phyloP scores from a whole-genome alignment of 1,284 basidiomycete genomes.

The Trichosporon sp. region DNA sequence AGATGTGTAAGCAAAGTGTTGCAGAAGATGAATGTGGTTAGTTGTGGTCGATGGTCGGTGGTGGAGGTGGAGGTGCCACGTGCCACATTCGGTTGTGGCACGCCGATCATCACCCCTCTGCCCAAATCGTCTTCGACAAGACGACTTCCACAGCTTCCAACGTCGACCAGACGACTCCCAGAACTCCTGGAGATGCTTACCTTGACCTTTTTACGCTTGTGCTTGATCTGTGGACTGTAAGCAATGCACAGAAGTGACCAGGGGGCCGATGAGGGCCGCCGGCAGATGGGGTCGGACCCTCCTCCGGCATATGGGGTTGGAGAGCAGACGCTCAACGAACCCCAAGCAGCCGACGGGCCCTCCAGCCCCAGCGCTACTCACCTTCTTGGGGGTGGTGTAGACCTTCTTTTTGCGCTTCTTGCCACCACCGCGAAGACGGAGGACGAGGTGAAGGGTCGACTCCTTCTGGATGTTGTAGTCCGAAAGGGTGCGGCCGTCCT shows the following conservation, averaged over 20 bases:
- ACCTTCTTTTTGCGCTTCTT: constrained; percentile 93
- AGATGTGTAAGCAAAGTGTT: constrained; percentile 47
- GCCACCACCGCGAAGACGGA: constrained; percentile 79
- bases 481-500: constrained; percentile 82
- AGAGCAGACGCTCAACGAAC: too few species aligned
- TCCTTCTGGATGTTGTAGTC: constrained; percentile 98
- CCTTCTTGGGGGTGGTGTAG: constrained; percentile 91
- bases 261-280: too few species aligned
- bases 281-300: too few species aligned
- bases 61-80: neutral
- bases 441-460: constrained; percentile 91
- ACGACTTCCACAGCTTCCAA: neutral
- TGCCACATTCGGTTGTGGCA: neutral
- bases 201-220: constrained; percentile 97
- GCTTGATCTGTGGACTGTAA: constrained; percentile 86
- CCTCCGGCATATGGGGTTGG: too few species aligned
- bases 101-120: neutral
- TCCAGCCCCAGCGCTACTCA: constrained; percentile 41
- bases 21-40: neutral
- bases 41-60: neutral
- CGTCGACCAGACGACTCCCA: neutral
- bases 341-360: too few species aligned
- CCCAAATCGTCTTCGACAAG: neutral
- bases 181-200: neutral
- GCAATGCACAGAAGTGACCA: too few species aligned